Evolutionary conservation across 192 early-diverging fungal genomes (phyloP).

Genomic region (Linnemannia exigua): DNA sequence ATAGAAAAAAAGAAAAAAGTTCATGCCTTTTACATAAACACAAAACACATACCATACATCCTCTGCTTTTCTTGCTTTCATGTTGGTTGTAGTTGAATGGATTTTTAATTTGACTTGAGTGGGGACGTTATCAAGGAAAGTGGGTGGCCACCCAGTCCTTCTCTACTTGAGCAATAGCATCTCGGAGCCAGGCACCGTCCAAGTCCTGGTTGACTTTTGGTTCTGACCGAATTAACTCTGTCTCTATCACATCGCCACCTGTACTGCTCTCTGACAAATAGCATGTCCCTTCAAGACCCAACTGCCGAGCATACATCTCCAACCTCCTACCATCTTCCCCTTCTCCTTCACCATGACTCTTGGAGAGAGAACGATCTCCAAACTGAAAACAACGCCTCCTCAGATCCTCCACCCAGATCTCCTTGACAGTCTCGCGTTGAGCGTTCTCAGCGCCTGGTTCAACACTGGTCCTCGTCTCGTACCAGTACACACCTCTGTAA

Average conservation of each 20-base stretch:
- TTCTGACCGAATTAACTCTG: not conserved
- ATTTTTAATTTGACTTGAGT: not conserved
- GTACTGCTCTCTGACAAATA: not conserved
- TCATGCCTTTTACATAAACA: not conserved
- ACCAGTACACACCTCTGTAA: conserved; percentile 40
- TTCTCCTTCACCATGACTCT: not conserved
- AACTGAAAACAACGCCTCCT: conserved; percentile 32
- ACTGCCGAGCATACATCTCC: not conserved
- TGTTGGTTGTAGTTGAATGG: not conserved
- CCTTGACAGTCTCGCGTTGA: conserved; percentile 40
- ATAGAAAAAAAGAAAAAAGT: not conserved
- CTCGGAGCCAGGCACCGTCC: conserved; percentile 21
- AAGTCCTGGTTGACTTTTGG: not conserved
- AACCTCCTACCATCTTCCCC: not conserved
- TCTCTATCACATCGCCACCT: not conserved
- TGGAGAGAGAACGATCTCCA: conserved; percentile 14
- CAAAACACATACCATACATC: not conserved
- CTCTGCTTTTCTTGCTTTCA: not conserved
- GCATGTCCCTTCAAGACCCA: conserved; percentile 13
- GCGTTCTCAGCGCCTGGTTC: conserved; percentile 9
- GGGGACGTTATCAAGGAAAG: not conserved
- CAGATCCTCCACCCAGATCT: conserved; percentile 45
- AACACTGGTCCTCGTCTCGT: conserved; percentile 11
- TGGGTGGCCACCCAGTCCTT: conserved; percentile 6
- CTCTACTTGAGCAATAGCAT: conserved; percentile 20